Conservation (phyloP, 441 rosid genomes). For the Populus hybrid region DNA sequence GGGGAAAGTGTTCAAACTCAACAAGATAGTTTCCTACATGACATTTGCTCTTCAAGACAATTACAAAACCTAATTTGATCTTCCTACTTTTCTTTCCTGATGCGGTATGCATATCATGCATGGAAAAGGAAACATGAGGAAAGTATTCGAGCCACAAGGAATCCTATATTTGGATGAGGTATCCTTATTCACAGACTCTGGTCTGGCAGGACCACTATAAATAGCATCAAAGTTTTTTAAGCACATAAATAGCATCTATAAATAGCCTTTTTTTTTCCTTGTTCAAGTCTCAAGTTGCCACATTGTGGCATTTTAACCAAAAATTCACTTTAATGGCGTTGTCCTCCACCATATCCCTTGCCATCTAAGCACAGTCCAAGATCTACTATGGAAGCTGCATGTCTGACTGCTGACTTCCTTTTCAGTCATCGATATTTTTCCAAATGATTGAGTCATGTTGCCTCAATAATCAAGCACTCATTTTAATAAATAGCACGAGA, state of each 20-base stretch:
- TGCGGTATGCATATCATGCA: background rate
- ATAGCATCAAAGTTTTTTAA: background rate
- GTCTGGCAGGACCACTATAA: background rate
- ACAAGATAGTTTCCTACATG: background rate
- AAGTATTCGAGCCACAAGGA: background rate
- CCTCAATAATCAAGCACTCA: background rate
- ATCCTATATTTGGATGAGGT: background rate
- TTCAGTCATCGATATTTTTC: background rate
- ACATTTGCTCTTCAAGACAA: background rate
- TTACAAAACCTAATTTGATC: background rate
- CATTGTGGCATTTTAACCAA: background rate
- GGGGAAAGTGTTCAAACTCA: background rate
- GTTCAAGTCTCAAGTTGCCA: too few relatives aligned
- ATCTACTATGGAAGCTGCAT: background rate
- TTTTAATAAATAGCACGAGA: background rate
- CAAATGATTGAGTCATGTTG: background rate
- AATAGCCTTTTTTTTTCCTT: background rate
- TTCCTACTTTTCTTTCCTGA: background rate
- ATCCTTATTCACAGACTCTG: background rate
- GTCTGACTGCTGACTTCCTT: background rate
- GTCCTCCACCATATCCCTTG: background rate
- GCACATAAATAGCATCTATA: background rate
- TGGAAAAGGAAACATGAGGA: background rate
- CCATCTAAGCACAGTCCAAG: background rate
- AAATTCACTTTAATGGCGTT: background rate